Conservation (phyloP, 495 filamentous ascomycete genomes). For the Elasticomyces elasticus region DNA sequence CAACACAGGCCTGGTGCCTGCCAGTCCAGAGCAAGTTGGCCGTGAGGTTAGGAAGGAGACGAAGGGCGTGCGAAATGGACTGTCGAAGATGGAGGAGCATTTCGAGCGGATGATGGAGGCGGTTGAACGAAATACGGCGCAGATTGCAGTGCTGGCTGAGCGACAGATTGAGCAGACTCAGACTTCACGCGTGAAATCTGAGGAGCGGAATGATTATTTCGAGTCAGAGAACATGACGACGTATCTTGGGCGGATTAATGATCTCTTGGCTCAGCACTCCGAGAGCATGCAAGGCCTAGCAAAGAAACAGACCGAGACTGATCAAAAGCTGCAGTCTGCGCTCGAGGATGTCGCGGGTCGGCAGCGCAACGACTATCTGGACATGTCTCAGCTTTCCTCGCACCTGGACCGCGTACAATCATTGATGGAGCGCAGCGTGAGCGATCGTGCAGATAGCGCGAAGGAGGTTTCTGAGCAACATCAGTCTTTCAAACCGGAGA, state of each 20-base stretch:
- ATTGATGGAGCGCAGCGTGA: constrained; percentile 10
- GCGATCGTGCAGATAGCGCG: constrained; percentile 13
- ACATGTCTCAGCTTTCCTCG: constrained; percentile 14
- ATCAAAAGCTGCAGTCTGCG: constrained; percentile 2
- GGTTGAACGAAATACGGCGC: constrained; percentile 15
- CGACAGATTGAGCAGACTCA: background rate
- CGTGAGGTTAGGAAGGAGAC: constrained; percentile 6
- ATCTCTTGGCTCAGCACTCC: constrained; percentile 6
- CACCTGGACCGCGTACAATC: constrained; percentile 19
- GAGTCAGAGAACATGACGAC: background rate
- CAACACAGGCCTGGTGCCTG: background rate
- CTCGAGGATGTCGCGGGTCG: background rate
- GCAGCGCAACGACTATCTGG: constrained; percentile 6
- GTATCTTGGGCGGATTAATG: constrained; percentile 14
- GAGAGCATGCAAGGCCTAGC: constrained; percentile 11
- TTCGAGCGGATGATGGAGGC: constrained; percentile 20
- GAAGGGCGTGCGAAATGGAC: constrained; percentile 5
- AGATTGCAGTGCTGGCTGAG: constrained; percentile 8
- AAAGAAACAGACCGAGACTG: constrained; percentile 13
- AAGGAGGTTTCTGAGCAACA: background rate
- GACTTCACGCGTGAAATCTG: background rate
- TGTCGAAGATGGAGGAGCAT: constrained; percentile 14
- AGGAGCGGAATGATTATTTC: constrained; percentile 1
- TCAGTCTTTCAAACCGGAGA: background rate
- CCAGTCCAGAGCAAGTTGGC: constrained; percentile 2